Evolutionary conservation across 176 grass and related monocot genomes (phyloP).

Genomic region (Alloteropsis semialata): DNA sequence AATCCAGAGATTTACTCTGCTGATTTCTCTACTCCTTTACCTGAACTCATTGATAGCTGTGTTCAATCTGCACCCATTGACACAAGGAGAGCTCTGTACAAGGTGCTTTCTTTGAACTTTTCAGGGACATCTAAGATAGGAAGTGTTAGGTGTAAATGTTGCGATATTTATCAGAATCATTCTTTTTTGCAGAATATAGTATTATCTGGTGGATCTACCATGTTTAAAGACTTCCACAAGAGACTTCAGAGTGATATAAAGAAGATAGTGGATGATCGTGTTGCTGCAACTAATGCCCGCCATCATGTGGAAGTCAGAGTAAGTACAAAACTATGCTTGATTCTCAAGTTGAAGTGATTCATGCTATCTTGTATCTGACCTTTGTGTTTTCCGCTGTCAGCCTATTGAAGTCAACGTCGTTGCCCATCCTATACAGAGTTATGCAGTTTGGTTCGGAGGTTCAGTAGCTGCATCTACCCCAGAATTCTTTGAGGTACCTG

Average conservation of each 20-base stretch:
- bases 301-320: conserved; percentile 83
- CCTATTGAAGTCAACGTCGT: conserved; percentile 97
- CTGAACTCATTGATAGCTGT: conserved; percentile 82
- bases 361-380: neutral
- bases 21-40: conserved; percentile 73
- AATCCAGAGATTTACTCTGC: conserved; percentile 81
- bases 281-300: conserved; percentile 68
- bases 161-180: conserved; percentile 11
- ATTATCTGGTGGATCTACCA: conserved; percentile 90
- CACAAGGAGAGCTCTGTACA: conserved; percentile 96
- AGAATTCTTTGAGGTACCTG: conserved; percentile 79
- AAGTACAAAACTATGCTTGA: conserved; percentile 52
- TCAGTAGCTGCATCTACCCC: conserved; percentile 92
- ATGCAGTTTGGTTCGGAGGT: conserved; percentile 96
- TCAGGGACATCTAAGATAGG: conserved; percentile 17
- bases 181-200: conserved; percentile 76
- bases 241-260: conserved; percentile 90
- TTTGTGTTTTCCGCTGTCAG: conserved; percentile 37
- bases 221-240: conserved; percentile 97
- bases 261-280: conserved; percentile 88
- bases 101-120: conserved; percentile 53
- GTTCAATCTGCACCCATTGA: conserved; percentile 96
- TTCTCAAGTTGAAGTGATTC: conserved; percentile 23
- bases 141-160: conserved; percentile 14
- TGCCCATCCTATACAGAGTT: conserved; percentile 87